phyloP scores from a whole-genome alignment of 345 rosid species.

The Raphanus raphanistrum region DNA sequence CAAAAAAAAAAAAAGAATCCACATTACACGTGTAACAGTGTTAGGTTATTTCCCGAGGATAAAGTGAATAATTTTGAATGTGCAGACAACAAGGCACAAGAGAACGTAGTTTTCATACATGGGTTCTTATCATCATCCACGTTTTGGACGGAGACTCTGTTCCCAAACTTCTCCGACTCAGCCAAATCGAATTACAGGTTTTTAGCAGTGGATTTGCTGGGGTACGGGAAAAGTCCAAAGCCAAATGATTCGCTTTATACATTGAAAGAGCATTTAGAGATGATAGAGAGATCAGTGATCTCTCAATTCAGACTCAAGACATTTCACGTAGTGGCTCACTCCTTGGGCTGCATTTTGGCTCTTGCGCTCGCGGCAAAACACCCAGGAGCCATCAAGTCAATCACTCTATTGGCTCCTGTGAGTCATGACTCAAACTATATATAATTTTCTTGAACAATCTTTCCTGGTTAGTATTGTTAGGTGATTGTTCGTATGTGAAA shows the following conservation, averaged over 20 bases:
- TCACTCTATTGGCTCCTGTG: constrained; percentile 91
- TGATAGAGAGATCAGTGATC: constrained; percentile 81
- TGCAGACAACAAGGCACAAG: constrained; percentile 51
- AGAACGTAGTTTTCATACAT: constrained; percentile 87
- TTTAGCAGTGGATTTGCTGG: constrained; percentile 79
- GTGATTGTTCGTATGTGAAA: neutral
- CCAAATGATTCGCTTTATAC: constrained; percentile 92
- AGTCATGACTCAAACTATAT: constrained; percentile 46
- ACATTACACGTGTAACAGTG: neutral
- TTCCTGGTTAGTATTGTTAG: constrained; percentile 5
- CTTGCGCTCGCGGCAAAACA: constrained; percentile 84
- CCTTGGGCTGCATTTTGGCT: constrained; percentile 97
- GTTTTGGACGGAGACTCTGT: constrained; percentile 95
- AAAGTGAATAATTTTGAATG: constrained; percentile 9
- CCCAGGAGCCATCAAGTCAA: constrained; percentile 76
- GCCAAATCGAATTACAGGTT: constrained; percentile 71
- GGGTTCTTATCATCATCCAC: constrained; percentile 98
- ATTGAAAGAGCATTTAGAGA: constrained; percentile 81
- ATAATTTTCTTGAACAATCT: neutral
- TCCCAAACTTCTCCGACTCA: constrained; percentile 76
- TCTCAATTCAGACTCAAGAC: constrained; percentile 66
- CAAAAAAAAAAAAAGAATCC: neutral
- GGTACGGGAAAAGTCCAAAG: constrained; percentile 96
- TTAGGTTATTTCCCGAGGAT: neutral
- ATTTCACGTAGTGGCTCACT: constrained; percentile 96